A percentile compares a stretch with the other conserved stretches of the same genome.
Conservation (phyloP, 352 stramenopile species). For the Globisporangium radiosum region DNA sequence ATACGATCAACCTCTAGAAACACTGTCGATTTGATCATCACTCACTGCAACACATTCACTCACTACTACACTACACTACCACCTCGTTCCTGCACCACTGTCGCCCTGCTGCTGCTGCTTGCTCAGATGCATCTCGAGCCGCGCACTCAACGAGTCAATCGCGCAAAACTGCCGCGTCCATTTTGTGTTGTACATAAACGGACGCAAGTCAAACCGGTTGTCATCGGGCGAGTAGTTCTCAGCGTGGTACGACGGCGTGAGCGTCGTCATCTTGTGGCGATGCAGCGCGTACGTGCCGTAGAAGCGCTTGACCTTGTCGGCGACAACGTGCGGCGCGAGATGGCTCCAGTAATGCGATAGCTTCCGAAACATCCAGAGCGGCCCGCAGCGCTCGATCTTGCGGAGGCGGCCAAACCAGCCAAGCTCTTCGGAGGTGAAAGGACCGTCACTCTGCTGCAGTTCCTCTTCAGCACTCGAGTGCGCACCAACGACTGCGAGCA, state of each 20-base stretch:
- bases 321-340: constrained; percentile 65
- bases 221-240: constrained; percentile 99
- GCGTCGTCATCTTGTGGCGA: constrained; percentile 97
- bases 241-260: constrained; percentile 98
- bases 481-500: constrained; percentile 90
- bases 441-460: constrained; percentile 46
- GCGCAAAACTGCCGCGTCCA: too few species aligned
- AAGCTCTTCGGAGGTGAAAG: constrained; percentile 77
- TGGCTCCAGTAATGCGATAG: constrained; percentile 87
- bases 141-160: constrained; percentile 49
- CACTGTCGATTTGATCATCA: too few species aligned
- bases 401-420: constrained; percentile 93
- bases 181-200: constrained; percentile 94
- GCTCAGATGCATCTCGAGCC: constrained; percentile 39
- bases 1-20: too few species aligned
- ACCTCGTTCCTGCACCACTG: not conserved
- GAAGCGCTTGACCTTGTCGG: constrained; percentile 80
- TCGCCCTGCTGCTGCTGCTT: constrained; percentile 37
- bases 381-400: constrained; percentile 95
- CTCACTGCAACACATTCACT: not conserved
- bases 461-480: constrained; percentile 93
- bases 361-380: constrained; percentile 92
- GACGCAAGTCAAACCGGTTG: constrained; percentile 98
- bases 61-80: not conserved
- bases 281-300: not conserved